Base-by-base conservation (phyloP, 805 yeast genomes). In the Zygosaccharomyces bisporus region DNA sequence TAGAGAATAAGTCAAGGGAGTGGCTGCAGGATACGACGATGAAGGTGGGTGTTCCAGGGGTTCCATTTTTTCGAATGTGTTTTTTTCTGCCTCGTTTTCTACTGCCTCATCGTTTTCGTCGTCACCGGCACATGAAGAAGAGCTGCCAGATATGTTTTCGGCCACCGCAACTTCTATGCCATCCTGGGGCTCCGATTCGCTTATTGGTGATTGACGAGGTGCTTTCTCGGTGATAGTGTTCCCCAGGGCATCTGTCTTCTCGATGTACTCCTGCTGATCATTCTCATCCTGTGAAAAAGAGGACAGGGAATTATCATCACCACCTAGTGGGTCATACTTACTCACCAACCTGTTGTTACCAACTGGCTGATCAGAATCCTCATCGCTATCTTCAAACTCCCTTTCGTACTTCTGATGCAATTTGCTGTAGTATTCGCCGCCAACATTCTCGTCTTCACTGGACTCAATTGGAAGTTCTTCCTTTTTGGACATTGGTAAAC, bases 401-500 rank as follows among this genome's bases (percentile, higher is more conserved):
- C 54, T 56, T 52, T 60, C 60, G 44, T 57, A 59, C 14, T 50
- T 57, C 12, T 57, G 56, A 47, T 64, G 68, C 34, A 64, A 46
- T 37, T 55, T 57, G 13, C 58, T 53, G 40, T 63, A 64, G 17
- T 58, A 61, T 25, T 55, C 63, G 13, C 55, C 55, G 8, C 64
- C 65, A 16, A 57, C 49, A 34, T 46, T 48, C 38, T 65, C 69
- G 46, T 61, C 61, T 44, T 61, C 67, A 44, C 61, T 58, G 6
- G 66, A 56, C 36, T 55, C 63, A 39, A 44, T 44, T 3, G 18
- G 19, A 33, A 69, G 73, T 48, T 77, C 82, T 49, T 77, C 80
- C 46, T 79, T 80, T 46, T 69, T 71, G 36, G 85, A 75, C 76
- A 90, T 83, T 17, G 87, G 78, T 27, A 73, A 61, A 58, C 93